Conservation (phyloP, 768 basidiomycete species). For the Boletus tomentosulus region DNA sequence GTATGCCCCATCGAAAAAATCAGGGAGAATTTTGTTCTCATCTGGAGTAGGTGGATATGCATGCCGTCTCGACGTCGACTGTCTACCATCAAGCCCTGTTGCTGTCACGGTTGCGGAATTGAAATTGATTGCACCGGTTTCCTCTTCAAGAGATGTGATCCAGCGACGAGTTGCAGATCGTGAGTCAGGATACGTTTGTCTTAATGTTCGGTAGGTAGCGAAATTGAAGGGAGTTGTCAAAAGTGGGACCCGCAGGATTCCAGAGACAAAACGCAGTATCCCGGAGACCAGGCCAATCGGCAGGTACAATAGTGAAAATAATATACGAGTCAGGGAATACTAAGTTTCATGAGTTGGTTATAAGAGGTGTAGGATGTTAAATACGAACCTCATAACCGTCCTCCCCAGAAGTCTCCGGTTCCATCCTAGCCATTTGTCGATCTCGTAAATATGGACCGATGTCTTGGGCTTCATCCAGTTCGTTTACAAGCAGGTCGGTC, state of each 20-base stretch:
- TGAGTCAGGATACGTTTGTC: slow-evolving; percentile 36
- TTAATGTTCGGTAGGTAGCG: slow-evolving; percentile 41
- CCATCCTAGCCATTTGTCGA: not conserved
- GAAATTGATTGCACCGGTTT: slow-evolving; percentile 70
- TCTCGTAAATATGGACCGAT: not conserved
- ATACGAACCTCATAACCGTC: slow-evolving; percentile 8
- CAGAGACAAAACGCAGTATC: slow-evolving; percentile 62
- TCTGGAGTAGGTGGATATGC: slow-evolving; percentile 29
- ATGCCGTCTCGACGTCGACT: slow-evolving; percentile 37
- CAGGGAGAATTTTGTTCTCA: slow-evolving; percentile 58
- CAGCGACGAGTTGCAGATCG: slow-evolving; percentile 67
- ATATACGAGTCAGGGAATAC: slow-evolving; percentile 6
- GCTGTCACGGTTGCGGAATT: slow-evolving; percentile 36
- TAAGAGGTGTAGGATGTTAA: not conserved
- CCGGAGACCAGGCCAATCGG: slow-evolving; percentile 58
- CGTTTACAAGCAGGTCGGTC: not conserved
- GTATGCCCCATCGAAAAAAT: slow-evolving; percentile 78
- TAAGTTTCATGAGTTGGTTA: not conserved
- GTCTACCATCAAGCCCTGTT: slow-evolving; percentile 38
- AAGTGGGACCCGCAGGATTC: slow-evolving; percentile 63
- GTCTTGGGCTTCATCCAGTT: not conserved
- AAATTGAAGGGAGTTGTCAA: slow-evolving; percentile 51
- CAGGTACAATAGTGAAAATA: slow-evolving; percentile 44
- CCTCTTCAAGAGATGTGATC: slow-evolving; percentile 79
- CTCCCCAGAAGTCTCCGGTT: not conserved